A percentile compares a stretch with the other conserved stretches of the same genome.
Conservation (phyloP, 257 asterid genomes). For the Osmanthus fragrans region DNA sequence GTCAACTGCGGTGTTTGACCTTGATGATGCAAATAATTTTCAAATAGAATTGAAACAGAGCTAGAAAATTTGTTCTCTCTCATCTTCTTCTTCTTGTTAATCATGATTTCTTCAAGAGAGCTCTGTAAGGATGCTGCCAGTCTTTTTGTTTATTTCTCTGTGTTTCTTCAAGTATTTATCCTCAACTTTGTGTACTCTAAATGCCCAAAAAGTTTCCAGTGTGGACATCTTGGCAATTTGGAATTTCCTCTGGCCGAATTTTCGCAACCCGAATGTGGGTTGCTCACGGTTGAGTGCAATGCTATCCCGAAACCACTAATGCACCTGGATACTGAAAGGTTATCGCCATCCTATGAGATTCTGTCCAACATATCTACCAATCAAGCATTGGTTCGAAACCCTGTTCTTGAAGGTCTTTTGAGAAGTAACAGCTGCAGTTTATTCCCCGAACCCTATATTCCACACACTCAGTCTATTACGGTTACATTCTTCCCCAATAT, state of each 20-base stretch:
- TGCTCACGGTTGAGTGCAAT: slow-evolving; percentile 24
- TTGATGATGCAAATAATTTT: too few relatives aligned
- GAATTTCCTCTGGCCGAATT: slow-evolving; percentile 29
- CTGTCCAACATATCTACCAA: neutral
- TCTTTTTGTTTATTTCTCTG: neutral
- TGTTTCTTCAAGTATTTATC: neutral
- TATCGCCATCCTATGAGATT: neutral
- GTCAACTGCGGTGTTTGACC: too few relatives aligned
- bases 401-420: neutral
- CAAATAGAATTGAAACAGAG: too few relatives aligned
- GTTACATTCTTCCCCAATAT: slow-evolving; percentile 20
- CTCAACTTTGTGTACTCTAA: slow-evolving; percentile 18
- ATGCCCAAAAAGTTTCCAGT: slow-evolving; percentile 30
- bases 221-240: slow-evolving; percentile 30
- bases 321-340: slow-evolving; percentile 7
- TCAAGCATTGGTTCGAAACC: slow-evolving; percentile 1
- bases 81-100: neutral
- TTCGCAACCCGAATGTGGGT: slow-evolving; percentile 31
- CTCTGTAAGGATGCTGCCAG: neutral
- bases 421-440: neutral
- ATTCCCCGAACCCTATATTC: neutral
- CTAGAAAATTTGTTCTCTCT: neutral
- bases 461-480: slow-evolving; percentile 17
- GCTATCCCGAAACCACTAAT: slow-evolving; percentile 17
- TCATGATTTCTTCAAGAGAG: neutral